phyloP scores from a whole-genome alignment of 177 flowering plant genomes.

The Vitis hybrid region DNA sequence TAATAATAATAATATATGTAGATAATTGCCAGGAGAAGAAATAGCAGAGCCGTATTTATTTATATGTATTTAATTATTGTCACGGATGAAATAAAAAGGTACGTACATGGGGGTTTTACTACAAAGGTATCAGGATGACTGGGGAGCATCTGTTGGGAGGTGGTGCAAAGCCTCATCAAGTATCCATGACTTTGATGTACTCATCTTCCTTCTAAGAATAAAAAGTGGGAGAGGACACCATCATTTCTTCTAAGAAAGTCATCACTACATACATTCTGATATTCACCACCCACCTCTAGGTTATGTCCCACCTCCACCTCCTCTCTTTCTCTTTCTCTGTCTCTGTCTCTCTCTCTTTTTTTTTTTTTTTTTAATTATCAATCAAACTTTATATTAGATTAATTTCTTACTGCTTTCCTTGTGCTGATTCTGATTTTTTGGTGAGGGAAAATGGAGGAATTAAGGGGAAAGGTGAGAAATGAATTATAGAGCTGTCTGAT shows the following conservation, averaged over 20 bases:
- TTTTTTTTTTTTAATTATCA: neutral
- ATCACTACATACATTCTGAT: conserved; percentile 20
- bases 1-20: no score
- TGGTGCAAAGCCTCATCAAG: conserved; percentile 18
- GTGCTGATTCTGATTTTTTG: no score
- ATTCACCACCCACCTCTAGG: conserved; percentile 25
- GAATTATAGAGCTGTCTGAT: no score
- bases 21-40: no score
- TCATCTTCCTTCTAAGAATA: conserved; percentile 20
- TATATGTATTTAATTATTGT: no score
- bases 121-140: neutral
- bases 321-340: conserved; percentile 8
- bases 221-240: conserved; percentile 32
- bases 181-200: conserved; percentile 24
- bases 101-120: neutral
- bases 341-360: conserved; percentile 4
- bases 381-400: neutral
- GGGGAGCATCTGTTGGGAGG: neutral
- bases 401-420: neutral
- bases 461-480: no score
- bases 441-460: no score
- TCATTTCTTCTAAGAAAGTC: conserved; percentile 37
- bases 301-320: conserved; percentile 23
- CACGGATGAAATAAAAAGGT: no score
- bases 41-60: no score